Evolutionary conservation across 2,329 filamentous ascomycete genomes (phyloP), one percentile per base, ranked within the genome.

Genomic region (Calonectria hawksworthii): DNA sequence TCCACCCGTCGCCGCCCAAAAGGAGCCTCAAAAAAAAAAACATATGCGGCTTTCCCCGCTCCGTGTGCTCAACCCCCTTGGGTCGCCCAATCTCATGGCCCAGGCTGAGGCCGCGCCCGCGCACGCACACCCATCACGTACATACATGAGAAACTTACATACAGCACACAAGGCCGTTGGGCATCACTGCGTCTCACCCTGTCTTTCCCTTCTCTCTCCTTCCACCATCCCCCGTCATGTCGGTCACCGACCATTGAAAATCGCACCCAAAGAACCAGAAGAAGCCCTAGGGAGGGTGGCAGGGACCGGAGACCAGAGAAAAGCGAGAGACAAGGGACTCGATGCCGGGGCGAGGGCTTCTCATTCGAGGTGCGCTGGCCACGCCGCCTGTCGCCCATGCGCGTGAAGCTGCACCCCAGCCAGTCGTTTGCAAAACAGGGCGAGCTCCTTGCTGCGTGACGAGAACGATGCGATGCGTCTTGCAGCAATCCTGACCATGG

Each of bases 181-280:
- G 79, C 79, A 80, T 75, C 79, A 80, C 66, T 80, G 79, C 79
- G 75, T 80, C 72, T 69, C 71, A 65, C 68, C 72, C 56, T 52
- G 56, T 72, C 63, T 47, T 34, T 59, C 21, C 71, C 67, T 52
- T 52, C 38, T 59, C 32, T 74, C 67, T 52, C 32, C 44, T 47
- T 47, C 44, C 54, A 28, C 68, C 56, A 67, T 50, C 73, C 73
- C 73, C 73, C 73, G 70, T 74, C 30, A 32, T 32, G 8, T 32
- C 68, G 66, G n/a, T 50, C 44, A 47, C 65, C 54, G 14, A 32
- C 38, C 54, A 63, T 47, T 34, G 38, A 41, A 38, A 51, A 18
- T 76, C 75, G 70, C 72, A 74, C 75, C 73, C 75, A 10, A 65
- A 30, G 10, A 36, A 32, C 36, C 16, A 36, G 16, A 59, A 54